Base-by-base conservation (phyloP, 371 early-diverging fungal genomes). In the Apophysomyces ossiformis region DNA sequence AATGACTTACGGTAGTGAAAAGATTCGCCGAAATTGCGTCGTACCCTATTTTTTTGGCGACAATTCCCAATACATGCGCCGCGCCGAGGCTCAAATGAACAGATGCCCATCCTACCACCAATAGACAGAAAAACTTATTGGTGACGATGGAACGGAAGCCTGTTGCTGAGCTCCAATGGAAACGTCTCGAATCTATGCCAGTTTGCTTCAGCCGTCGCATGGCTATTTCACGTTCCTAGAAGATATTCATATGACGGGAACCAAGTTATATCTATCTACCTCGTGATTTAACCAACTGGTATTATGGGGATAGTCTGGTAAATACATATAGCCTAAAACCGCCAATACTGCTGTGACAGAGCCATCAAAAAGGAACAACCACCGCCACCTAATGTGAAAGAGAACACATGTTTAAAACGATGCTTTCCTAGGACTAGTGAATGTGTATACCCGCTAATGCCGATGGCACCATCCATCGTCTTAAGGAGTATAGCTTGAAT, bases 1-100 rank as follows among this genome's bases (percentile, higher is more conserved):
- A 36, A 16, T 21, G 7, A 16, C 71, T 70, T 72, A 83, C 84
- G n/a, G 81, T 74, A 0, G 79, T 77, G 32, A 83, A 57, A 7
- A 83, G 37, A 61, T 83, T 83, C 1, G 84, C 74, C 21, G 81
- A 73, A 18, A 83, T 70, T n/a, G 84, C 75, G 61, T 79, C 84
- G 66, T 69, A 83, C 0, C 79, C 84, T 2, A 77, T 8, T 61
- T 80, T 80, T 43, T 74, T 83, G 11, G 78, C 70, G 2, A 81
- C 77, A 37, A 83, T 79, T 7, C 84, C 84, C 35, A 83, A 47
- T 0, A 78, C 77, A 46, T 73, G 76, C 9, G 69, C 13, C 4
- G 79, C 77, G 6, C 81, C 81, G 56, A 76, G 41, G 0, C 81
- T 69, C 9, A 74, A 57, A 62, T 81, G 79, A 13, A 78, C 11